Conservation (phyloP, 2,329 filamentous ascomycete genomes). For the Ophiostoma piceae region DNA sequence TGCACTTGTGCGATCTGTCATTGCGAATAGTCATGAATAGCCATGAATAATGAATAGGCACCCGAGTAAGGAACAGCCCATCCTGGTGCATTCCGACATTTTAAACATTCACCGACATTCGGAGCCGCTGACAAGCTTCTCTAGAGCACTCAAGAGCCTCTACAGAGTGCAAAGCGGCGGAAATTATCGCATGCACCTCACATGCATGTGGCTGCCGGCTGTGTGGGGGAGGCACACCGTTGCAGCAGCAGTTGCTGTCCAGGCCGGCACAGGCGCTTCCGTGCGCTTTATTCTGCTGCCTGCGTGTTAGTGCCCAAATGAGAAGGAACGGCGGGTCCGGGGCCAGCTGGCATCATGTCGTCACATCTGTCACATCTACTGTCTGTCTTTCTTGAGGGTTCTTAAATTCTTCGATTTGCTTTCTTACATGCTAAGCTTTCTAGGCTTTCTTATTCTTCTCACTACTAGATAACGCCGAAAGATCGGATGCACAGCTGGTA, state of each 20-base stretch:
- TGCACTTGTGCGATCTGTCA: background rate
- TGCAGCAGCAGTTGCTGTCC: background rate
- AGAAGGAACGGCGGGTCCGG: background rate
- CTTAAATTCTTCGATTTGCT: too few species aligned
- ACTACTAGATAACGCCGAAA: background rate
- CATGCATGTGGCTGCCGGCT: background rate
- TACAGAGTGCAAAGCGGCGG: background rate
- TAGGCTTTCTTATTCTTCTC: background rate
- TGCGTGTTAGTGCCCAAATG: conserved; percentile 10
- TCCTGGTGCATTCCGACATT: background rate
- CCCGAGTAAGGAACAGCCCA: background rate
- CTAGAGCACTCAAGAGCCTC: background rate
- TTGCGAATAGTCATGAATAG: background rate
- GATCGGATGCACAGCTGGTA: background rate
- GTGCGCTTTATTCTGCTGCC: background rate
- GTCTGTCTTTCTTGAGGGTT: background rate
- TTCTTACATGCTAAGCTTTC: background rate
- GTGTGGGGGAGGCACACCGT: background rate
- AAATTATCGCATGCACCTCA: background rate
- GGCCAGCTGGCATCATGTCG: background rate
- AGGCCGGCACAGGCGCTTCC: background rate
- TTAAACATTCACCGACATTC: background rate
- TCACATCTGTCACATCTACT: background rate
- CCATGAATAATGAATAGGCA: background rate
- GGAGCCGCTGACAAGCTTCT: background rate